Conservation (phyloP, 2,329 filamentous ascomycete genomes). For the Chrysosporium queenslandicum region DNA sequence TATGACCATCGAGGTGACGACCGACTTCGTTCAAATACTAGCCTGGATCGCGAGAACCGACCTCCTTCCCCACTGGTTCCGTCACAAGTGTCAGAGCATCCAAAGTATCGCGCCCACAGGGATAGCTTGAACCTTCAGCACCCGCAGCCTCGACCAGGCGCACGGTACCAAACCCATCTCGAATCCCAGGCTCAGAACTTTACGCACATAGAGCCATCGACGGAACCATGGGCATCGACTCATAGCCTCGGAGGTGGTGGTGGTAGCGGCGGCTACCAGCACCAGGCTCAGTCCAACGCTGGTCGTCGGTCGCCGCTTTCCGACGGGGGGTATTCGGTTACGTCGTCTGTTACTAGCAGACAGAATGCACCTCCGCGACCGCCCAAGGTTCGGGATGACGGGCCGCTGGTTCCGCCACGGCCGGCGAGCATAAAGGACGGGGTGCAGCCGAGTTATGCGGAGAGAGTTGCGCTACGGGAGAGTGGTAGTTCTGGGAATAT, state of each 20-base stretch:
- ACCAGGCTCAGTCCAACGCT: slow-evolving; percentile 24
- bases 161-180: slow-evolving; percentile 51
- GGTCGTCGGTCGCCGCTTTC: slow-evolving; percentile 39
- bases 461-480: slow-evolving; percentile 33
- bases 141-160: slow-evolving; percentile 53
- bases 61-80: slow-evolving; percentile 55
- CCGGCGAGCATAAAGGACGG: slow-evolving; percentile 33
- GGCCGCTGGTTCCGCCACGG: slow-evolving; percentile 48
- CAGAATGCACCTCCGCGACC: slow-evolving; percentile 40
- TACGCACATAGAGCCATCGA: slow-evolving; percentile 33
- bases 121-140: slow-evolving; percentile 56
- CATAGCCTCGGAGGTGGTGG: slow-evolving; percentile 29
- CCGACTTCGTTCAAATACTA: slow-evolving; percentile 36
- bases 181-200: slow-evolving; percentile 52
- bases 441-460: slow-evolving; percentile 30
- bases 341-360: slow-evolving; percentile 27
- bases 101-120: slow-evolving; percentile 56
- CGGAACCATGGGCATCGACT: slow-evolving; percentile 40
- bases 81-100: slow-evolving; percentile 46
- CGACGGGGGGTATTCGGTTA: slow-evolving; percentile 38
- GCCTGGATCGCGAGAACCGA: slow-evolving; percentile 36
- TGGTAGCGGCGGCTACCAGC: slow-evolving; percentile 19
- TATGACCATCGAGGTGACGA: slow-evolving; percentile 41
- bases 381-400: slow-evolving; percentile 48
- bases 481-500: slow-evolving; percentile 20